phyloP scores from a whole-genome alignment of 176 grass and related monocot species.

The Eleusine coracana region DNA sequence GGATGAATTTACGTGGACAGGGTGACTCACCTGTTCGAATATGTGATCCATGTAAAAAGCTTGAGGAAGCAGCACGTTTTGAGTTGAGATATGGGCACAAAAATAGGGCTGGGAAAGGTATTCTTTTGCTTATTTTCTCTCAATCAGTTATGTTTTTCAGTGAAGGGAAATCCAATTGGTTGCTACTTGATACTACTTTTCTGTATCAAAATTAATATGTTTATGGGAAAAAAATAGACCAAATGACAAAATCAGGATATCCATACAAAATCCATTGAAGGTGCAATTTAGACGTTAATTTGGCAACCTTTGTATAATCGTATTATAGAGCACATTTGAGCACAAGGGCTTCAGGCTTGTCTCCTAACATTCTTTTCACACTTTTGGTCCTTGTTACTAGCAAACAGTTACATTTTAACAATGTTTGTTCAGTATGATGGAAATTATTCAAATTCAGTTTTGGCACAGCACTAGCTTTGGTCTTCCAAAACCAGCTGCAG shows the following conservation, averaged over 20 bases:
- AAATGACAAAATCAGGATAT: background rate
- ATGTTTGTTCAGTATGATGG: slow-evolving; percentile 12
- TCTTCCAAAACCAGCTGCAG: background rate
- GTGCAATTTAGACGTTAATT: slow-evolving; percentile 22
- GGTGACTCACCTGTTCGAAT: slow-evolving; percentile 88
- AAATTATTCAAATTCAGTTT: slow-evolving; percentile 11
- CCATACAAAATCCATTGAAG: background rate
- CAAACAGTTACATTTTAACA: slow-evolving; percentile 2
- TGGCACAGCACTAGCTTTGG: background rate
- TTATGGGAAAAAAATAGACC: background rate
- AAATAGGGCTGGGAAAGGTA: slow-evolving; percentile 65
- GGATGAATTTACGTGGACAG: slow-evolving; percentile 91
- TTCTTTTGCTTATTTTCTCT: slow-evolving; percentile 10
- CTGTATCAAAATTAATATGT: slow-evolving; percentile 9
- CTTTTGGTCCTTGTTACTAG: slow-evolving; percentile 23
- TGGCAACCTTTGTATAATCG: background rate
- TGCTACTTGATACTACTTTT: background rate
- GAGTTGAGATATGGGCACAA: slow-evolving; percentile 86
- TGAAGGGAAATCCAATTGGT: slow-evolving; percentile 14
- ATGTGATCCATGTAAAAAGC: slow-evolving; percentile 89
- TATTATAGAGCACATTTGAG: background rate
- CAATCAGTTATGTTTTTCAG: slow-evolving; percentile 11
- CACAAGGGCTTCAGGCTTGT: slow-evolving; percentile 10
- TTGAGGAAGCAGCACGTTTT: slow-evolving; percentile 79
- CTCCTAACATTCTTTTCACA: background rate